Conservation (phyloP, 768 basidiomycete genomes). For the Gautieria morchelliformis region DNA sequence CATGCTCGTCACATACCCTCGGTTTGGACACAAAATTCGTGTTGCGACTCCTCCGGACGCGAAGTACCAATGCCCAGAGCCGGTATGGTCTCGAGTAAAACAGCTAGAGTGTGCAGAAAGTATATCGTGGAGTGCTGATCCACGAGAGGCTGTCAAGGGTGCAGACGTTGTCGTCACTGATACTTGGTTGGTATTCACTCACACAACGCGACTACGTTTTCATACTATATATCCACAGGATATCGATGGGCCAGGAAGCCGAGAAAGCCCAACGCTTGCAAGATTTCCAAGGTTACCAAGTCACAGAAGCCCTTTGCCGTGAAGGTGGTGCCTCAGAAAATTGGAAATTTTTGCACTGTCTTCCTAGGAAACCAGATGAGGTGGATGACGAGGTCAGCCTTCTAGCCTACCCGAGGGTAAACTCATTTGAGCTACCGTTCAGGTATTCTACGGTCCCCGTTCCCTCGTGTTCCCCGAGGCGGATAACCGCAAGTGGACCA, state of each 20-base stretch:
- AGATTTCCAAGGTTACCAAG: conserved; percentile 89
- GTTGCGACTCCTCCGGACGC: conserved; percentile 66
- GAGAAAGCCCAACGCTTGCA: conserved; percentile 79
- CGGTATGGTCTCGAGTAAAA: conserved; percentile 76
- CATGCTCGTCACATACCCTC: conserved; percentile 91
- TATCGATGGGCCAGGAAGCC: conserved; percentile 98
- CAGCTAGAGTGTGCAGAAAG: conserved; percentile 62
- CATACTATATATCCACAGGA: conserved; percentile 40
- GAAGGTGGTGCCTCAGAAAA: conserved; percentile 74
- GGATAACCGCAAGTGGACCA: conserved; percentile 97
- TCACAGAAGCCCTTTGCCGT: conserved; percentile 79
- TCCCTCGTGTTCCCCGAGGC: conserved; percentile 90
- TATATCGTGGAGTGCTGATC: conserved; percentile 70
- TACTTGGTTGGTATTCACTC: conserved; percentile 59
- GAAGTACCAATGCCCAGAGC: conserved; percentile 53
- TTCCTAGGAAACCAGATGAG: conserved; percentile 87
- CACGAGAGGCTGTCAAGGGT: conserved; percentile 75
- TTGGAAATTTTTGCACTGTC: conserved; percentile 95
- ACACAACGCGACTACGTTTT: background rate
- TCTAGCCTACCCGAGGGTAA: conserved; percentile 1
- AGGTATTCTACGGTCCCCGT: conserved; percentile 90
- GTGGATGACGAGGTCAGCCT: conserved; percentile 81
- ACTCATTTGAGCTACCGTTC: conserved; percentile 1
- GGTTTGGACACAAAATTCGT: conserved; percentile 78
- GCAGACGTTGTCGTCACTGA: conserved; percentile 97